Evolutionary conservation across 2,329 filamentous ascomycete genomes (phyloP).

Genomic region (Laburnicola sp.): DNA sequence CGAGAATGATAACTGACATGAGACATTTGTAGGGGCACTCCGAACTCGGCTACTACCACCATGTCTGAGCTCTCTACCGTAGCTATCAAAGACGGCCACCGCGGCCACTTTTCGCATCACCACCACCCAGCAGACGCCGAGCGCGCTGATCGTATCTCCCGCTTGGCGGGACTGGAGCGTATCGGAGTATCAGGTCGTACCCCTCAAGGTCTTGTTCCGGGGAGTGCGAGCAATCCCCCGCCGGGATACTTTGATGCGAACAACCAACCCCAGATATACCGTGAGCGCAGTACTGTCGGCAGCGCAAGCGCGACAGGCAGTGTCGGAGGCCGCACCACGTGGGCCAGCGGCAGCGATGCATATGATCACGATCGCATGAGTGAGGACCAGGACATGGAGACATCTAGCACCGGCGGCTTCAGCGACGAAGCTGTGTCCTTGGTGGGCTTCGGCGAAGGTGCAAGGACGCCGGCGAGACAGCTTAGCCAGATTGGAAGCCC

Average conservation of each 20-base stretch:
- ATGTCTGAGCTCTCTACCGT: constrained; percentile 90
- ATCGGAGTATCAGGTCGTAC: constrained; percentile 73
- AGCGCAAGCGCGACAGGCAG: constrained; percentile 86
- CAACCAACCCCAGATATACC: constrained; percentile 65
- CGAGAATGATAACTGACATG: constrained; percentile 19
- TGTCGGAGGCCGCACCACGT: constrained; percentile 68
- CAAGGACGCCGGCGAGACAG: constrained; percentile 57
- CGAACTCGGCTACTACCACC: constrained; percentile 88
- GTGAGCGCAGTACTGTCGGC: constrained; percentile 85
- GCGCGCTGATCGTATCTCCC: constrained; percentile 91
- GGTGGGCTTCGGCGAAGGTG: constrained; percentile 91
- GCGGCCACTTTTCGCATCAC: constrained; percentile 71
- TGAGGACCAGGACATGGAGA: constrained; percentile 63
- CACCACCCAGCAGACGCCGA: constrained; percentile 81
- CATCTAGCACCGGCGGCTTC: constrained; percentile 72
- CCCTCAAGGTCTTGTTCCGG: constrained; percentile 51
- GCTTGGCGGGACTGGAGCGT: constrained; percentile 86
- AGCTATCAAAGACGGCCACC: constrained; percentile 94
- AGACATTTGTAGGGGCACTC: constrained; percentile 69
- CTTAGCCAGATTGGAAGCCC: constrained; percentile 77
- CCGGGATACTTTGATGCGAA: constrained; percentile 79
- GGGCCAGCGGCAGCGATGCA: constrained; percentile 67
- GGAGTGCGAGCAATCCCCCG: constrained; percentile 43
- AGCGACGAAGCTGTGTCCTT: constrained; percentile 84
- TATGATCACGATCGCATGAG: constrained; percentile 70